A percentile compares a stretch with the other conserved stretches of the same genome.
phyloP scores from a whole-genome alignment of 2,329 filamentous ascomycete genomes.

The Sarocladiaceae sp. region DNA sequence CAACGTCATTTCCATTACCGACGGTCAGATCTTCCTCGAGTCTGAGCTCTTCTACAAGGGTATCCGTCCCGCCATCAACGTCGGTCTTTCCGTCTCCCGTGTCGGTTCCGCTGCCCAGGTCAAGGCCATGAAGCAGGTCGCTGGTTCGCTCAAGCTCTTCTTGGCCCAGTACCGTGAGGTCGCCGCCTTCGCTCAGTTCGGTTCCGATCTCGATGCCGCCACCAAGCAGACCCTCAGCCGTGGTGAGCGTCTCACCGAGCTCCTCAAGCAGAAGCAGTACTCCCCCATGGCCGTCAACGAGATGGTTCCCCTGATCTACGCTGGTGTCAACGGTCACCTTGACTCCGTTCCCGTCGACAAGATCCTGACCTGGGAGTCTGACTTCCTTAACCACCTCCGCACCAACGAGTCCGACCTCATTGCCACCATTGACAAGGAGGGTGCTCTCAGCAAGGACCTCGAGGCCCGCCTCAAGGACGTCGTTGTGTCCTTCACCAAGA shows the following conservation, averaged over 20 bases:
- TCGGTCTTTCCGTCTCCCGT: conserved; percentile 99
- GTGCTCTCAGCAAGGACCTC: conserved; percentile 88
- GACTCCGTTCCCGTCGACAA: conserved; percentile 84
- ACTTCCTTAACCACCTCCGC: conserved; percentile 89
- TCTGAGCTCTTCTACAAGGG: conserved; percentile 99
- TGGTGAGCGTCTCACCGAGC: conserved; percentile 98
- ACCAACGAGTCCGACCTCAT: conserved; percentile 82
- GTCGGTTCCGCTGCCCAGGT: conserved; percentile 99
- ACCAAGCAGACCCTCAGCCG: conserved; percentile 98
- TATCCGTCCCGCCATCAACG: conserved; percentile 99
- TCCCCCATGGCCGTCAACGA: conserved; percentile 97
- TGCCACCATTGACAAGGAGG: conserved; percentile 88
- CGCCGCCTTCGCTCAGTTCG: conserved; percentile 98
- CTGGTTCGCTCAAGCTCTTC: conserved; percentile 99
- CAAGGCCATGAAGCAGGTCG: conserved; percentile 99
- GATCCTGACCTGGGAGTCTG: conserved; percentile 88
- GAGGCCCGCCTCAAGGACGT: conserved; percentile 77
- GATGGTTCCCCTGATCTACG: conserved; percentile 99
- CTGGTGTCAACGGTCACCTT: conserved; percentile 96
- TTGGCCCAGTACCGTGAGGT: conserved; percentile 99
- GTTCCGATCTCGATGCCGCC: conserved; percentile 96
- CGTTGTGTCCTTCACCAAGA: conserved; percentile 81
- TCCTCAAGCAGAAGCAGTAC: conserved; percentile 99
- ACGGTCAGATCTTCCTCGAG: conserved; percentile 99
- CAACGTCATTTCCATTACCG: conserved; percentile 99